These are phyloP conservation scores for Nissolia schottii DNA, from an alignment of 306 rosid species.

Conservation along the genomic window DNA sequence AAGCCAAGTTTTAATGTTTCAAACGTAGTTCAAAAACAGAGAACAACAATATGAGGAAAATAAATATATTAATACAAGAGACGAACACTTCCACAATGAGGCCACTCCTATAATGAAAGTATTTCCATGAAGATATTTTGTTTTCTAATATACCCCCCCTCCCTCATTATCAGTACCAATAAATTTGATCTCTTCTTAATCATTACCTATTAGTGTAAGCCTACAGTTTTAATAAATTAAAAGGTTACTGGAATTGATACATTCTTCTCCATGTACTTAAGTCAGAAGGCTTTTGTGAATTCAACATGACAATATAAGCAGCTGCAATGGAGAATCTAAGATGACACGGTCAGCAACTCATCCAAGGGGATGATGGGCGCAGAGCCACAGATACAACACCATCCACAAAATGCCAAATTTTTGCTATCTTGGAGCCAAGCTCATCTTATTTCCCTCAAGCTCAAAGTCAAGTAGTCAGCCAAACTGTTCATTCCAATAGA, in stretches of 20 bases:
- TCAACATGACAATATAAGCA: not conserved
- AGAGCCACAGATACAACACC: too few species aligned
- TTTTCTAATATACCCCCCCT: not conserved
- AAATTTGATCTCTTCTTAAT: not conserved
- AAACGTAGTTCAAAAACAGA: not conserved
- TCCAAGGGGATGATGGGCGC: not conserved
- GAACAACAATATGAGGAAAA: not conserved
- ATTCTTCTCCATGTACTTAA: not conserved
- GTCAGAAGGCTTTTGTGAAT: not conserved
- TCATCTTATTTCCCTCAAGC: not conserved
- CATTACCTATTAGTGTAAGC: not conserved
- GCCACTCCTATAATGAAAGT: not conserved
- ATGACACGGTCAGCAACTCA: not conserved
- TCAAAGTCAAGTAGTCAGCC: not conserved
- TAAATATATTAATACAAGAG: constrained; percentile 11
- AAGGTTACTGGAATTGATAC: not conserved
- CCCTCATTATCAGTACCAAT: not conserved
- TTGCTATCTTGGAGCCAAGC: not conserved
- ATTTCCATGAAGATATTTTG: not conserved
- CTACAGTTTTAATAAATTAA: not conserved
- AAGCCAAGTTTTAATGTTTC: not conserved
- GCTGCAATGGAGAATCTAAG: not conserved
- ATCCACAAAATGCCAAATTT: constrained; percentile 5
- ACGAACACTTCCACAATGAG: not conserved
- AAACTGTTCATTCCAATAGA: not conserved